phyloP scores from a whole-genome alignment of 2,329 filamentous ascomycete genomes.

The Fusarium circinatum region DNA sequence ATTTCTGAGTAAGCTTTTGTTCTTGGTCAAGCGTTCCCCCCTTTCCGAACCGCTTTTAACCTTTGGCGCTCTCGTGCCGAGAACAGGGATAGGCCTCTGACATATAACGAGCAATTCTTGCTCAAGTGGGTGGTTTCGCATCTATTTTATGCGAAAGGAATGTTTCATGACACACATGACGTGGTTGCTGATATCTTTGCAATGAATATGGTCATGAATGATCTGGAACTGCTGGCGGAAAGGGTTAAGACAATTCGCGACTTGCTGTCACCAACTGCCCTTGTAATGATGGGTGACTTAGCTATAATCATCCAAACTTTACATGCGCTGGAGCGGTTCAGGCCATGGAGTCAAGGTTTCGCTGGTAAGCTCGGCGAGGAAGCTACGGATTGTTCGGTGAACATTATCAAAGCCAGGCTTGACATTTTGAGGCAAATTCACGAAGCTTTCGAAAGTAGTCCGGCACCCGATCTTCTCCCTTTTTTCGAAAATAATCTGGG shows the following conservation, averaged over 20 bases:
- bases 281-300: not conserved
- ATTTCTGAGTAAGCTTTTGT: fast-evolving
- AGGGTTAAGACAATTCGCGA: not conserved
- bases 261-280: not conserved
- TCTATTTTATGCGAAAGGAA: not conserved
- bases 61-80: no score
- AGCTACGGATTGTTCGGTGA: not conserved
- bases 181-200: not conserved
- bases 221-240: not conserved
- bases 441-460: not conserved
- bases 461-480: not conserved
- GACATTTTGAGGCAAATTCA: not conserved
- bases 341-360: not conserved
- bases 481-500: not conserved
- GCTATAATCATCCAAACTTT: not conserved
- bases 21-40: not conserved
- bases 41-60: not conserved
- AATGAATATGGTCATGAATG: not conserved
- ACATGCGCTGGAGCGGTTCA: not conserved
- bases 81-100: not conserved
- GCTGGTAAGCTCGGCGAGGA: not conserved
- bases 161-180: fast-evolving
- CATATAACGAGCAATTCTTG: not conserved
- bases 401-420: not conserved
- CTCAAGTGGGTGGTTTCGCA: no score